A percentile compares a stretch with the other conserved stretches of the same genome.
phyloP scores from a whole-genome alignment of 257 asterid species.

The Nicotiana undulata region DNA sequence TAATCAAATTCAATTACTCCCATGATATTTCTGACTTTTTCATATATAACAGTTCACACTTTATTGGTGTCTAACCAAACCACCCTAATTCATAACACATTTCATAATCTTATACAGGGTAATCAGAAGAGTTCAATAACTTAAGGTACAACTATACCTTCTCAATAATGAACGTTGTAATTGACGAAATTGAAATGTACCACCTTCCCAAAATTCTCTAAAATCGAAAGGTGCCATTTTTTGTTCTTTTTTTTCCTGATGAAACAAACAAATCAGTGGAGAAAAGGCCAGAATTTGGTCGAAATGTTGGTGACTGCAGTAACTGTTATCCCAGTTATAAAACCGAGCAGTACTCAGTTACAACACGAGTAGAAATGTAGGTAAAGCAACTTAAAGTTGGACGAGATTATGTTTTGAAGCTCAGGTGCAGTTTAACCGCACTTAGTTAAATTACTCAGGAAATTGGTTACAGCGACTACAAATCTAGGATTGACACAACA shows the following conservation, averaged over 20 bases:
- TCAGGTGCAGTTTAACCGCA: not conserved
- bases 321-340: too few species aligned
- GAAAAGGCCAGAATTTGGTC: not conserved
- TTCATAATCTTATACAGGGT: not conserved
- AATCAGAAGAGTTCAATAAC: not conserved
- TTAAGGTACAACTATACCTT: too few species aligned
- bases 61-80: not conserved
- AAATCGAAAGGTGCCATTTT: not conserved
- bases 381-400: not conserved
- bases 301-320: not conserved
- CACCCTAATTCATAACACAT: not conserved
- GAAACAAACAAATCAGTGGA: not conserved
- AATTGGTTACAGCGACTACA: not conserved
- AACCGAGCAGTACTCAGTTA: too few species aligned
- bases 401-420: not conserved
- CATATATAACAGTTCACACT: not conserved
- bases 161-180: not conserved
- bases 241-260: not conserved
- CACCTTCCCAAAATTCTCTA: not conserved
- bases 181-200: too few species aligned
- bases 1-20: not conserved
- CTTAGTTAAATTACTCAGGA: not conserved
- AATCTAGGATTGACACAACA: not conserved
- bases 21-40: not conserved
- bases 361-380: not conserved